Evolutionary conservation across 1,139 yeast genomes (phyloP), one percentile per base, ranked within the genome.

Genomic region (Arxiozyma slooffiae): DNA sequence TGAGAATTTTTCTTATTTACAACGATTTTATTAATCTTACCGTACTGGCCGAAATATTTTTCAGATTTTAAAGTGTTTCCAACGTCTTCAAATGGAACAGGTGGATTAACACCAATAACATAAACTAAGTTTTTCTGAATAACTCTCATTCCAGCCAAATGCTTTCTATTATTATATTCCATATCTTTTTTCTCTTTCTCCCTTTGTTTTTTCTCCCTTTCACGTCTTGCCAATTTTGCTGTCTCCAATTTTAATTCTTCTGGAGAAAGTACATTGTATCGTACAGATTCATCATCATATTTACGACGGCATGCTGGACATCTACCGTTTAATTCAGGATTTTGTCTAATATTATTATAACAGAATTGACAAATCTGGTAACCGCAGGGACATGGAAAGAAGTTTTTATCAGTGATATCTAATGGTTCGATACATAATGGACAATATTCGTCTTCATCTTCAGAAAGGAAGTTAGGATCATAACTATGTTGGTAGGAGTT

Each of bases 371-470:
- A 94, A 53, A 92, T 87, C 66, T 94, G 98, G 66, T 94, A 94
- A 14, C 98, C 98, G 73, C 99, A 94, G 1, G 97, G 98, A 74
- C 99, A 94, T 7, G 99, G 99, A 68, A 85, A 88, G 77, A 94
- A 94, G 70, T 90, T 88, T 67, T 86, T 87, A 69, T 94, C 98
- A 20, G 96, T 85, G 44, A 90, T 81, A 69, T 92, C 98, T 90
- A 92, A 82, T 67, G 92, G 97, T 70, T 92, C 98, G 64, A 89
- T 94, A 74, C 98, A 92, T 56, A 92, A 78, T 53, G 97, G 98
- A 71, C 95, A 67, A 51, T 60, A 64, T 48, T 67, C 70, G 48
- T 67, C 70, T 50, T 66, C 69, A 43, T 65, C 69, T 43, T 65
- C 68, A 20, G 68, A 60, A 39, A 64, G 52, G 48, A 62, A 66